A percentile compares a stretch with the other conserved stretches of the same genome.
Evolutionary conservation across 2,329 filamentous ascomycete genomes (phyloP).

Genomic region (Colletotrichum liaoningense): DNA sequence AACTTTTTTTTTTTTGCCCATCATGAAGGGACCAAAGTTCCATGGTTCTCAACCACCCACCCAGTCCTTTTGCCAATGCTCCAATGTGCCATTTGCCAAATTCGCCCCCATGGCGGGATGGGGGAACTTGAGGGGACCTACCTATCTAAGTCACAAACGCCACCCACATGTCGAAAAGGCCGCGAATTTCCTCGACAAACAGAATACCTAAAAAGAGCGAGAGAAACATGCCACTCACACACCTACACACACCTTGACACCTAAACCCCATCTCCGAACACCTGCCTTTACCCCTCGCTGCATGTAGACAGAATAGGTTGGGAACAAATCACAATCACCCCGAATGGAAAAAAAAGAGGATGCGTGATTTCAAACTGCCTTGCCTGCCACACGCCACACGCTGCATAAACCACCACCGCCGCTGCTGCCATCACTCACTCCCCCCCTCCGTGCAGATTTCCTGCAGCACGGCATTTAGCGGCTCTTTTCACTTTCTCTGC

Average conservation of each 20-base stretch:
- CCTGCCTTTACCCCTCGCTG: conserved; percentile 11
- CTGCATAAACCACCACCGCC: conserved; percentile 7
- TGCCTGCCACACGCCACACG: neutral
- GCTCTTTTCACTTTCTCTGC: conserved; percentile 5
- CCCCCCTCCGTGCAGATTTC: conserved; percentile 20
- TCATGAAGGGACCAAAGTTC: neutral
- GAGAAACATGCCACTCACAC: neutral
- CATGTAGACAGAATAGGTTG: conserved; percentile 19
- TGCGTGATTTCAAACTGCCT: conserved; percentile 19
- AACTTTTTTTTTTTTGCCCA: neutral
- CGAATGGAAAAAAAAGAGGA: neutral
- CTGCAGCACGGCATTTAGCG: conserved; percentile 30
- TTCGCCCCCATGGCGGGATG: neutral
- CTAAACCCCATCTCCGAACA: neutral
- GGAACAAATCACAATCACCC: conserved; percentile 2
- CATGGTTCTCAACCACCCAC: no score
- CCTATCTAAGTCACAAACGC: conserved; percentile 15
- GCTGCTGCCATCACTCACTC: no score
- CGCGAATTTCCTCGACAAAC: neutral
- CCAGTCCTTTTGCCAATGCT: no score
- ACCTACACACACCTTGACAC: no score
- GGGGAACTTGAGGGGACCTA: neutral
- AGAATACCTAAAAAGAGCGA: neutral
- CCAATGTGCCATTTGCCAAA: neutral
- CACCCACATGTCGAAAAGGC: conserved; percentile 15